Evolutionary conservation across 1,284 basidiomycete genomes (phyloP), one percentile per base, ranked within the genome.

Genomic region (Microbotryum violaceum): DNA sequence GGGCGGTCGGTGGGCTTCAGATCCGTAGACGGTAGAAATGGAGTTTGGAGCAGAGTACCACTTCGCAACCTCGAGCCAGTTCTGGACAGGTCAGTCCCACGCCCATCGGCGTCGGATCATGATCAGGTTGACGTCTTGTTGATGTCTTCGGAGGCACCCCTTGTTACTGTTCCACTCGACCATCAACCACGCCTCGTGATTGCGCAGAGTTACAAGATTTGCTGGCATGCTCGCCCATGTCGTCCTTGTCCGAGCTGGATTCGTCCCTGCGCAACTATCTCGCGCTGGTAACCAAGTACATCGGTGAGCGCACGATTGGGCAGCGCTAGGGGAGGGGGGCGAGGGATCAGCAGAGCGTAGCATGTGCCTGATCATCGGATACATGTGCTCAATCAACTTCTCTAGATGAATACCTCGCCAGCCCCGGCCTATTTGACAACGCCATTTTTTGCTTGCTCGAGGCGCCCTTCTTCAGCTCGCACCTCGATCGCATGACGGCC

Each of bases 401-500:
- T 45, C 5, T 62, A 71, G 70, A 68, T 57, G 57, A 66, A 49
- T 94, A 88, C 75, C 80, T 94, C 33, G 85, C 87, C 64, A 85
- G 82, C 56, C 84, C 84, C 9, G 74, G 85, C n/a, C 88, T 91
- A 70, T 80, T 94, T 56, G 82, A 88, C 63, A 85, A 89, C 71
- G 89, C 89, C 10, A 85, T 87, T 70, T 78, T 81, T 42, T 76
- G 87, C 45, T 77, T 94, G 20, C 78, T 92, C 53, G 82, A 84
- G 61, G 90, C 87, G 0, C 90, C 92, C 70, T 80, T 96, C 50
- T 93, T 94, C 70, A 75, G 81, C 6, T 91, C 87, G 71, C 89
- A 94, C 73, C 89, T 88, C 3, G 89, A 91, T 71, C 79, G 91
- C 44, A 92, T 93, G 88, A 84, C 86, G 59, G 87, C 88, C 67